Conservation (phyloP, 768 basidiomycete genomes). For the Trametes cingulata region DNA sequence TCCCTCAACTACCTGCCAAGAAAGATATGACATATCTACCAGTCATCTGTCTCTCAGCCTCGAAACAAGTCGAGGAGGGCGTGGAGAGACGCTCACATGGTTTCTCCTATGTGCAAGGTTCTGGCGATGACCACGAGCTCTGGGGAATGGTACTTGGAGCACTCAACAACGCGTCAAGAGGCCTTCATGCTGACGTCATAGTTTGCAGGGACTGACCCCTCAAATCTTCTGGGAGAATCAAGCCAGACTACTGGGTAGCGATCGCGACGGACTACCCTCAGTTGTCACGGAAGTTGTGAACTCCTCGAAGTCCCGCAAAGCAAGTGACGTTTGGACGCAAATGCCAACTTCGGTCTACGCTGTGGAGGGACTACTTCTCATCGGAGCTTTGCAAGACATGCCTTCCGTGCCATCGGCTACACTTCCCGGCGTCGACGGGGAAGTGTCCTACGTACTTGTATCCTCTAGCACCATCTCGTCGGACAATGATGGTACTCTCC, state of each 20-base stretch:
- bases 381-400: constrained; percentile 40
- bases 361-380: constrained; percentile 42
- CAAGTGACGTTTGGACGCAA: constrained; percentile 11
- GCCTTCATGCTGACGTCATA: not conserved
- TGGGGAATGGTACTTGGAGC: constrained; percentile 74
- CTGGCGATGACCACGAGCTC: constrained; percentile 92
- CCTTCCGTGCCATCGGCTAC: constrained; percentile 13
- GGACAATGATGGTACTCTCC: not conserved
- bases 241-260: constrained; percentile 45
- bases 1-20: constrained; percentile 42
- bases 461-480: not conserved
- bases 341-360: constrained; percentile 36
- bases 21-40: constrained; percentile 52
- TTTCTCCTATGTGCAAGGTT: constrained; percentile 89
- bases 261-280: constrained; percentile 50
- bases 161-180: not conserved
- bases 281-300: constrained; percentile 38
- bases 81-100: constrained; percentile 63
- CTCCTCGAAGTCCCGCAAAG: not conserved
- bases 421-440: not conserved
- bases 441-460: constrained; percentile 35
- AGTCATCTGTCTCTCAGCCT: constrained; percentile 85
- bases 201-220: constrained; percentile 70
- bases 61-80: constrained; percentile 63
- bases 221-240: constrained; percentile 66